Conservation (phyloP, 306 rosid genomes). For the Vigna trinervia region DNA sequence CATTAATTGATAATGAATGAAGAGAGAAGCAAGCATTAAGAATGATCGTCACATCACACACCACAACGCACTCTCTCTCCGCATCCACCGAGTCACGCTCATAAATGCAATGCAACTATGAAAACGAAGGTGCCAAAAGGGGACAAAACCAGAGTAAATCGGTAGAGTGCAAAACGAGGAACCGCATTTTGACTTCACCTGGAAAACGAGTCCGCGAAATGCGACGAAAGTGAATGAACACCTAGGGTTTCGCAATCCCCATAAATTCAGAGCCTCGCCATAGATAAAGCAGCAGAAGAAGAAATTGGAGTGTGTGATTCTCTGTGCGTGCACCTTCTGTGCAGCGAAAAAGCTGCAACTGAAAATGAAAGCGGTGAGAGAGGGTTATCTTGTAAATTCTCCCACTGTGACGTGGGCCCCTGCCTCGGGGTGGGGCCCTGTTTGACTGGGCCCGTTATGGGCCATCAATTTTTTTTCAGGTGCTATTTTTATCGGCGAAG, state of each 20-base stretch:
- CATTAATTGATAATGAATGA: conserved; percentile 25
- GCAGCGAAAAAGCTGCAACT: conserved; percentile 28
- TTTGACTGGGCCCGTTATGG: background rate
- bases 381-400: conserved; percentile 14
- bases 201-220: conserved; percentile 24
- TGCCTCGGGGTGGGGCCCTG: background rate
- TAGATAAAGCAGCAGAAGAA: background rate
- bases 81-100: background rate
- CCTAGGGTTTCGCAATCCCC: conserved; percentile 54
- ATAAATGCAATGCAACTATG: background rate
- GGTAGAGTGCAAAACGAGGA: conserved; percentile 1
- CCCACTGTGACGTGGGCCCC: background rate
- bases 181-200: background rate
- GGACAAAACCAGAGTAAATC: background rate
- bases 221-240: background rate
- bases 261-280: conserved; percentile 39
- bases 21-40: conserved; percentile 37
- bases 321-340: background rate
- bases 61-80: background rate
- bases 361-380: conserved; percentile 29
- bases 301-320: background rate
- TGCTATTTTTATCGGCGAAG: background rate
- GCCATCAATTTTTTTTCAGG: conserved; percentile 34
- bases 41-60: conserved; percentile 39
- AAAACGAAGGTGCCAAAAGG: background rate